Conservation (phyloP, 306 rosid genomes). For the Malus fusca region DNA sequence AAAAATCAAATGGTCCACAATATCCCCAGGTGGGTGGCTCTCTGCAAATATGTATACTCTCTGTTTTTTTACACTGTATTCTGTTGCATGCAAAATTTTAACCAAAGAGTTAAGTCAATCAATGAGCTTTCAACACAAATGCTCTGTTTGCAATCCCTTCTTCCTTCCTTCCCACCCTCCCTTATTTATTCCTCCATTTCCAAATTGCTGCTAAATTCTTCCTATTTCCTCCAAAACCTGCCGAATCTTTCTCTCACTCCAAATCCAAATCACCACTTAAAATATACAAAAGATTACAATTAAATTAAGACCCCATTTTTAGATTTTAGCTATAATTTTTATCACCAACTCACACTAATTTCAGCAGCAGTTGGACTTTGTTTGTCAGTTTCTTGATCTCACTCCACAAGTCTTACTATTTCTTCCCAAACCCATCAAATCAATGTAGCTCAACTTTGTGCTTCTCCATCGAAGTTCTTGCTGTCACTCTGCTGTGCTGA, state of each 20-base stretch:
- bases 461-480: not conserved
- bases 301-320: not conserved
- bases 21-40: constrained; percentile 13
- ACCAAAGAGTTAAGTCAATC: not conserved
- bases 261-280: not conserved
- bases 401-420: not conserved
- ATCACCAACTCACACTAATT: not conserved
- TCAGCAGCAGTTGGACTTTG: not conserved
- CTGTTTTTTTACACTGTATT: constrained; percentile 4
- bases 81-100: constrained; percentile 14
- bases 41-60: not conserved
- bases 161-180: constrained; percentile 4
- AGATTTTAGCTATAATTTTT: not conserved
- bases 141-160: constrained; percentile 33
- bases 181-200: not conserved
- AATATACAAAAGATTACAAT: not conserved
- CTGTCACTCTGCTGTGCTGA: not conserved
- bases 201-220: constrained; percentile 2
- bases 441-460: constrained; percentile 3
- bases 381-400: not conserved
- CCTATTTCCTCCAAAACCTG: not conserved
- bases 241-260: not conserved
- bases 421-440: not conserved
- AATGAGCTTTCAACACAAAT: constrained; percentile 9
- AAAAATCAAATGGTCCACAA: not conserved